Evolutionary conservation across 352 stramenopile genomes (phyloP), one percentile per base, ranked within the genome.

Genomic region (Globisporangium cystogenes): DNA sequence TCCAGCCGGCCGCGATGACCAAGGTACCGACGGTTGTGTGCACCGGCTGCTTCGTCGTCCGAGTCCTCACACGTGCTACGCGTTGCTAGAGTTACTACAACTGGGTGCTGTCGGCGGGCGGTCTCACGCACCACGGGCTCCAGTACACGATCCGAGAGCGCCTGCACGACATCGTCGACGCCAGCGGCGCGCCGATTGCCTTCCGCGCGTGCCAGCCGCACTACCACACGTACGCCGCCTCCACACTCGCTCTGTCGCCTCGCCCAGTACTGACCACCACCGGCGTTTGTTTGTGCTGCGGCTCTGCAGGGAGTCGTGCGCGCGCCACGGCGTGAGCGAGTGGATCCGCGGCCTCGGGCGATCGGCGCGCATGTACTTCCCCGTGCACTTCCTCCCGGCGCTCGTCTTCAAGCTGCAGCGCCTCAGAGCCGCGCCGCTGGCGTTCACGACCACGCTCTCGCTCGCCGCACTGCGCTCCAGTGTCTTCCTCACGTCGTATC

Each of bases 151-250:
- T 91, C 8, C 77, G 84, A 47, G 68, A 85, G 37, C 69, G 72
- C 0, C 73, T 82, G 56, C 70, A 67, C 46, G 74, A 71, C 40
- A 64, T 85, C 15, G 46, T 79, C 12, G 73, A 86, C 29, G 50
- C 52, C 0, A 48, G 57, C 16, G 75, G 71, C 29, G 57, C 67
- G 16, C 40, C 60, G 11, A 54, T 90, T 23, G 41, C 65, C 11
- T 95, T 93, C 57, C 83, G 81, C 5, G 59, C 71, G 18, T 95
- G 84, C 40, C 84, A 95, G 62, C 84, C 84, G 21, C 84, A 95
- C 61, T 93, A 90, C 47, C 84, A 95, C 74, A 76, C 85, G 83
- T 90, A 88, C 44, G 59, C 51, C 24, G 1, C 12, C 12, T 40
- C 20, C 20, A 11, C 42, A 14, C 3, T 43, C 50, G 42, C 4